Base-by-base conservation (phyloP, 345 rosid species). In the Lumnitzera racemosa region DNA sequence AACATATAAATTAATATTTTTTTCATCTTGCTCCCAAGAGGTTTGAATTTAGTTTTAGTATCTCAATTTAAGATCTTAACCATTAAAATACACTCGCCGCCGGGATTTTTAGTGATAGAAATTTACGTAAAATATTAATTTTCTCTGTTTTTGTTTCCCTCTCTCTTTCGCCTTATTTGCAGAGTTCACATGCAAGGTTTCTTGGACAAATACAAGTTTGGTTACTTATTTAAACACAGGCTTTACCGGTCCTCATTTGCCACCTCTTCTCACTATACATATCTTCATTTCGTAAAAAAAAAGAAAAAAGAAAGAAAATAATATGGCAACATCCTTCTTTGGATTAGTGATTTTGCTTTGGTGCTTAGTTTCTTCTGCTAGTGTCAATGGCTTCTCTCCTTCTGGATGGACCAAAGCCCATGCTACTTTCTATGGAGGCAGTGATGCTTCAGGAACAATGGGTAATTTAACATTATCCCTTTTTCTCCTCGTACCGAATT, bases 361-460 rank as follows among this genome's bases (percentile, higher is more conserved):
- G 27, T 63, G 73, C 55, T 61, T 61, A 49, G 67, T 9, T 66
- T 61, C 71, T 15, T 58, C 69, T 9, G 5, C 64, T 12, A 51
- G 50, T 43, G 84, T 66, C 50, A 13, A 70, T 24, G 84, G 83
- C 11, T 80, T 78, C 68, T 43, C 63, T 4, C 72, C 96, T 58
- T 79, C 96, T 1, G 77, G 78, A 2, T 80, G 84, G 88, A 75
- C 71, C 8, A 70, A 71, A 55, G 96, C 77, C 31, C 96, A 85
- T 63, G 96, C 96, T 51, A 88, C 96, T 6, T 88, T 88, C 74
- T 88, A 88, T 65, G 96, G 96, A 31, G 96, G 91, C 46, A 71
- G 84, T 43, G 91, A 85, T 72, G 96, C 96, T 59, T 83, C 91
- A 0, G 96, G 96, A 72, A 85, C 96, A 1, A 85, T 88, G 96